Percentiles rank a stretch among this genome's conserved stretches.
phyloP scores from a whole-genome alignment of 768 basidiomycete species.

The Lanmaoa pseudosensibilis region DNA sequence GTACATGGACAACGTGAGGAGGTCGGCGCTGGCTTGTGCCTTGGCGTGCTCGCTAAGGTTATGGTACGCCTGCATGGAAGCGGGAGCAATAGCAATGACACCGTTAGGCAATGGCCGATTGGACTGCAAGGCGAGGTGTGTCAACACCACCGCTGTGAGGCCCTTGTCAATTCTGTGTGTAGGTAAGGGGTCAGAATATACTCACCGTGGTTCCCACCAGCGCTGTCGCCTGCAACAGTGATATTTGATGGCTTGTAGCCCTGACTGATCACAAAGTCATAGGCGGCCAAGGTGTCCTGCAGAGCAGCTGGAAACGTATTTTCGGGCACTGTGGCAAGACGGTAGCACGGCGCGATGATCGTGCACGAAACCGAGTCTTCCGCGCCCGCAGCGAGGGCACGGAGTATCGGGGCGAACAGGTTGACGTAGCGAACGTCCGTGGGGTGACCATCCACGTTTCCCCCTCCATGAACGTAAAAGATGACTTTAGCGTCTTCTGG shows the following conservation, averaged over 20 bases:
- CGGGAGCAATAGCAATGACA: constrained; percentile 57
- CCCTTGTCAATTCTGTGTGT: neutral
- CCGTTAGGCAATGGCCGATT: constrained; percentile 50
- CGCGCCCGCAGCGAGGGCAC: neutral
- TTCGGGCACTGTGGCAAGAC: constrained; percentile 15
- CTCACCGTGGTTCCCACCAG: constrained; percentile 18
- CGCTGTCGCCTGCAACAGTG: constrained; percentile 17
- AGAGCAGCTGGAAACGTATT: constrained; percentile 15
- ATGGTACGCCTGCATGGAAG: constrained; percentile 12
- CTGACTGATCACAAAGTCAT: constrained; percentile 10
- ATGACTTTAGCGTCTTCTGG: constrained; percentile 11
- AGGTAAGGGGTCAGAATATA: neutral
- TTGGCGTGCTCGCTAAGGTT: neutral
- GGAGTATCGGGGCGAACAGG: constrained; percentile 3
- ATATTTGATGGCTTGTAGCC: constrained; percentile 16
- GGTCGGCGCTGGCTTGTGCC: neutral
- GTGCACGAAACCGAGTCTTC: neutral
- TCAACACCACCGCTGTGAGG: constrained; percentile 9
- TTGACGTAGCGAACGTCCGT: neutral
- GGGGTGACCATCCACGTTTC: constrained; percentile 7
- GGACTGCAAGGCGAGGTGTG: constrained; percentile 47
- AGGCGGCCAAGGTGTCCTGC: constrained; percentile 16
- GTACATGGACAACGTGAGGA: neutral
- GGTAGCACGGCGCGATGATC: constrained; percentile 15
- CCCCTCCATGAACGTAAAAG: constrained; percentile 14